Base-by-base conservation (phyloP, 345 rosid species). In the Theobroma cacao region DNA sequence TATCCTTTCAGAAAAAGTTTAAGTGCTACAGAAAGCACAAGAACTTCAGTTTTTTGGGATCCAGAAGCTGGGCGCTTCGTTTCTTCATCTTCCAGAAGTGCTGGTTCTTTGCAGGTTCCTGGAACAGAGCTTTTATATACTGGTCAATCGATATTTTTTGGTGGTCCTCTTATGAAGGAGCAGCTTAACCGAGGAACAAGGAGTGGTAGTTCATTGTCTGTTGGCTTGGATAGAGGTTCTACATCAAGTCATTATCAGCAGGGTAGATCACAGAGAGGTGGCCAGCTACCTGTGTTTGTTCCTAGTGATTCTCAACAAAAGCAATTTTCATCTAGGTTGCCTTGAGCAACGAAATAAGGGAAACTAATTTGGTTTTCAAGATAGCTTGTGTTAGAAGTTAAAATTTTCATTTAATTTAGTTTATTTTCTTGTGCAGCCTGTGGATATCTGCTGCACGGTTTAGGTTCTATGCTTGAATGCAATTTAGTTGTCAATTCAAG, bases 21-120 rank as follows among this genome's bases (percentile, higher is more conserved):
- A 7, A 79, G 85, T 43, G 47, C 75, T 24, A 48, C 77, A 53
- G 91, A 88, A 79, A 87, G 66, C 77, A 60, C 80, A 9, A 87
- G 88, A 79, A 85, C 82, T 72, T 86, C 93, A 9, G 95, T 95
- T 7, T 85, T 89, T 72, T 93, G 98, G 98, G 95, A 95, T 85
- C 95, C 84, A 59, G 94, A 92, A 82, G 98, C 98, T 3, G 95
- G 94, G 67, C 90, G 94, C 71, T 95, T 91, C 15, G 91, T 92
- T 34, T 89, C 95, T 33, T 86, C 95, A 0, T 85, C 91, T 26
- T 55, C 86, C 26, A 61, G 78, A 58, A 84, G 63, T 47, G 85
- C 68, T 3, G 77, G 76, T 7, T 41, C 84, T 30, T 80, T 84
- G 5, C 91, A 83, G 85, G 79, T 63, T 53, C 85, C 87, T 0